Evolutionary conservation across 2,329 filamentous ascomycete genomes (phyloP).

Genomic region (Hyphodiscus sp.): DNA sequence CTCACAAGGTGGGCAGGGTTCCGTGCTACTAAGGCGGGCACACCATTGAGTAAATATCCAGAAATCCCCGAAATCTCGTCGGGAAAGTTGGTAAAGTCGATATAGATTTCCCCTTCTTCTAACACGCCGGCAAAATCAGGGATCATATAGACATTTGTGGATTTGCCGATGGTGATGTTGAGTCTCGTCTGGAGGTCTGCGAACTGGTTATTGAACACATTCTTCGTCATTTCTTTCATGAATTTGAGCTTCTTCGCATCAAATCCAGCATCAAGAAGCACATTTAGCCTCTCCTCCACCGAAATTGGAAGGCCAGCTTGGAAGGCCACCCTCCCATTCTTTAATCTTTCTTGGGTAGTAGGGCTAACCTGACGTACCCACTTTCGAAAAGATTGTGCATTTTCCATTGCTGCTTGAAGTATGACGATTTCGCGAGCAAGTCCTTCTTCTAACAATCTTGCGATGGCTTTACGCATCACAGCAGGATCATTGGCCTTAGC

Average conservation of each 20-base stretch:
- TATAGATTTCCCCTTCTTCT: conserved; percentile 58
- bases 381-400: conserved; percentile 43
- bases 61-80: conserved; percentile 46
- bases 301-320: conserved; percentile 17
- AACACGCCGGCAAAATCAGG: conserved; percentile 59
- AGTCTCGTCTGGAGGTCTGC: conserved; percentile 42
- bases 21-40: conserved; percentile 60
- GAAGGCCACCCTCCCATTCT: conserved; percentile 18
- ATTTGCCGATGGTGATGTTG: conserved; percentile 54
- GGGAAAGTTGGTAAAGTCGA: conserved; percentile 58
- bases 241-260: conserved; percentile 40
- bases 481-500: conserved; percentile 45
- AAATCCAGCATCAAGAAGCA: conserved; percentile 57
- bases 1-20: conserved; percentile 63
- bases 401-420: conserved; percentile 44
- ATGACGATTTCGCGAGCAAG: conserved; percentile 46
- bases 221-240: conserved; percentile 40
- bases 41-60: conserved; percentile 47
- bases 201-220: conserved; percentile 16
- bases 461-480: conserved; percentile 43
- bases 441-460: conserved; percentile 41
- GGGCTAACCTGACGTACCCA: conserved; percentile 46
- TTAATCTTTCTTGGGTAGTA: conserved; percentile 31
- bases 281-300: conserved; percentile 43
- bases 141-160: conserved; percentile 59